Conservation (phyloP, 805 yeast genomes). For the Alloascoidea africana region DNA sequence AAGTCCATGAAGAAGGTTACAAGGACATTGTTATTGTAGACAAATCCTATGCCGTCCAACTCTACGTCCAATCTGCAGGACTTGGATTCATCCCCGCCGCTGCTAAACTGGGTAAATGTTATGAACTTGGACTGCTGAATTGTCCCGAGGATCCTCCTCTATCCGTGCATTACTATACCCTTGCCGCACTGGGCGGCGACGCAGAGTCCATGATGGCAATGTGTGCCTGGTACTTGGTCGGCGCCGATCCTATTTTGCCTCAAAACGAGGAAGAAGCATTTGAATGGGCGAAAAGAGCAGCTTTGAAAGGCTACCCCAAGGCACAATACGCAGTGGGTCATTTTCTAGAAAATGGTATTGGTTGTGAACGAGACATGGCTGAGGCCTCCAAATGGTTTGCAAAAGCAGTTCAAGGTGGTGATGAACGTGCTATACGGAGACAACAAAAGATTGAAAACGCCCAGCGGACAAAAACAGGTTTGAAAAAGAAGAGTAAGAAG, state of each 20-base stretch:
- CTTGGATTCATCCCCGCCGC: constrained; percentile 77
- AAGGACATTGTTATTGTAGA: constrained; percentile 79
- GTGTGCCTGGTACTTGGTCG: constrained; percentile 95
- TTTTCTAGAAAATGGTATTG: constrained; percentile 78
- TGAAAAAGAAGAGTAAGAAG: not conserved
- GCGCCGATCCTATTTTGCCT: constrained; percentile 70
- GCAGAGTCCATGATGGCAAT: constrained; percentile 81
- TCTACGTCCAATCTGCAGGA: constrained; percentile 79
- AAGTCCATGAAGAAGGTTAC: constrained; percentile 73
- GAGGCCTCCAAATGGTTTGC: constrained; percentile 64
- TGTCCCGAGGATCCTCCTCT: constrained; percentile 68
- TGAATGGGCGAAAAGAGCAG: constrained; percentile 89
- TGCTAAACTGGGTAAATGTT: constrained; percentile 62
- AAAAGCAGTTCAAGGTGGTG: constrained; percentile 52
- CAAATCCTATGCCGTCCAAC: constrained; percentile 66
- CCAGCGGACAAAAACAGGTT: not conserved
- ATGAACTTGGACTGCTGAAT: constrained; percentile 62
- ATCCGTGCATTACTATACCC: constrained; percentile 84
- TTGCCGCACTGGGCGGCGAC: constrained; percentile 83
- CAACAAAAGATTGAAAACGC: constrained; percentile 8
- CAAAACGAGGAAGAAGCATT: constrained; percentile 76
- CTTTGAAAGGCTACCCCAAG: constrained; percentile 54
- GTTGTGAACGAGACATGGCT: constrained; percentile 43
- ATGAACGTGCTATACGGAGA: constrained; percentile 29
- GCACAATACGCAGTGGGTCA: constrained; percentile 80